Evolutionary conservation across 1,284 basidiomycete species (phyloP), one percentile per base, ranked within the genome.

Genomic region (Leccinum angustisporum): DNA sequence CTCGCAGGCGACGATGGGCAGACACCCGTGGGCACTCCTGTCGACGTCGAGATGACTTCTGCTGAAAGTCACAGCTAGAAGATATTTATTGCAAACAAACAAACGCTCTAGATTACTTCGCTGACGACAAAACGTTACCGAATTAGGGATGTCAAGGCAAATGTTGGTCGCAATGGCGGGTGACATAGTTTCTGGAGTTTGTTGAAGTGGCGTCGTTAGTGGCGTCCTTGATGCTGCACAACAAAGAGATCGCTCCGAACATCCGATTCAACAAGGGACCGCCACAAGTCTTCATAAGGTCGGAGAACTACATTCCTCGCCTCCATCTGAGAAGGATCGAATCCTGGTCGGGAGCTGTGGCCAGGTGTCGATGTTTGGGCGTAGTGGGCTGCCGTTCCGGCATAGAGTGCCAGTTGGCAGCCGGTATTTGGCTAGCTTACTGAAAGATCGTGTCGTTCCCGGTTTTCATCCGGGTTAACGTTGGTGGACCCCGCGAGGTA

Each of bases 1-100:
- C 70, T 76, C 30, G 65, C 67, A 8, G 75, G 72, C 16, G 68
- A 75, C 40, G 70, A 74, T 51, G 70, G 63, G 5, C 73, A 72
- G 34, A 65, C 73, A 21, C 73, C 75, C 33, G 38, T 36, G 6
- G 58, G 40, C 21, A 60, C 66, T 13, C 74, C 65, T 40, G 58
- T 40, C 0, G 73, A 73, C 38, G 61, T 71, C 36, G 69, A 73
- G n/a, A 74, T 72, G 75, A 9, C 57, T 1, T 18, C 62, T 0
- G 18, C 58, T 25, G 52, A 65, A 38, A 27, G 18, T 58, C 62
- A 61, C 14, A 54, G 18, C 21, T 63, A 25, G 36, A 38, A 7
- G 66, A 5, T 8, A 51, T 53, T 34, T 27, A 2, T 31, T 40
- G 5, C 18, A 25, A 27, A 16, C 31, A 14, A 27, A 16, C 31